phyloP scores from a whole-genome alignment of 2,329 filamentous ascomycete genomes.

The Didymella pinodella region DNA sequence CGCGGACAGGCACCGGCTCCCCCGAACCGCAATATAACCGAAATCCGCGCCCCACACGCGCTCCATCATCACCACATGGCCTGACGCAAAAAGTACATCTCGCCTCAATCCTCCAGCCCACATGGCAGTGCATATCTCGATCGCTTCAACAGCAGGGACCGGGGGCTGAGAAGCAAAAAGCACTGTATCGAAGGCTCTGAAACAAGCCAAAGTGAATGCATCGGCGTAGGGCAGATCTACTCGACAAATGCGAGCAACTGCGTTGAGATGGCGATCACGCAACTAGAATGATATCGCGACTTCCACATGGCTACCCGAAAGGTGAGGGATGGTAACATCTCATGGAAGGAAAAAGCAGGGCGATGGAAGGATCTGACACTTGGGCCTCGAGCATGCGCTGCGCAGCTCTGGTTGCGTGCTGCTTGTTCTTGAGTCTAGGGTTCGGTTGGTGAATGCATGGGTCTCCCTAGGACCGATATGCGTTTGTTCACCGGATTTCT shows the following conservation, averaged over 20 bases:
- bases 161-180: slow-evolving; percentile 1
- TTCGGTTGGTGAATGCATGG: too few relatives aligned
- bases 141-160: too few relatives aligned
- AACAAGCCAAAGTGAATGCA: not conserved
- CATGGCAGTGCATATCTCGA: not conserved
- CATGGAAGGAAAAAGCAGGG: not conserved
- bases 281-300: not conserved
- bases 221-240: too few relatives aligned
- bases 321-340: not conserved
- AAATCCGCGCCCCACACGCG: too few relatives aligned
- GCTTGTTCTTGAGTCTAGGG: too few relatives aligned
- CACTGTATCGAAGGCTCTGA: not conserved
- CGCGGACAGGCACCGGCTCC: not conserved
- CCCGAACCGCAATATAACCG: too few relatives aligned
- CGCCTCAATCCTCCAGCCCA: not conserved
- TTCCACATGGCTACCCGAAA: not conserved
- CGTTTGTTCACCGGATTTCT: too few relatives aligned
- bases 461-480: too few relatives aligned
- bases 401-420: too few relatives aligned
- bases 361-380: not conserved
- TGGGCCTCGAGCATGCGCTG: not conserved
- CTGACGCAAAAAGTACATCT: not conserved
- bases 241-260: not conserved
- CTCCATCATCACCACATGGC: not conserved
- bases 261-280: not conserved